Evolutionary conservation across 176 grass and related monocot genomes (phyloP), one percentile per base, ranked within the genome.

Genomic region (Bonia amplexicaulis): DNA sequence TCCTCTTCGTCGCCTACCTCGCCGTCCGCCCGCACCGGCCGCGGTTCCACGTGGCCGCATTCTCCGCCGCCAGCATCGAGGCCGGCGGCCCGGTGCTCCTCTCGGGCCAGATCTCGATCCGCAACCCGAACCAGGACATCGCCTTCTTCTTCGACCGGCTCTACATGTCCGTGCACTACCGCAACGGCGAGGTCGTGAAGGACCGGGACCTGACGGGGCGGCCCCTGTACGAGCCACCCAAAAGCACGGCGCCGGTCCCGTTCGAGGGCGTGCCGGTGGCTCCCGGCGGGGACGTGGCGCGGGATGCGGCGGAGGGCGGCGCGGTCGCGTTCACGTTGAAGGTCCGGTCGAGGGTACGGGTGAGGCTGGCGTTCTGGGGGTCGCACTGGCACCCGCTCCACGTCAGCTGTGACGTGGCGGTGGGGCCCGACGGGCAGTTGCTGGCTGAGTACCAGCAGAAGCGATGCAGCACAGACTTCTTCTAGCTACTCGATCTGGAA

Each of bases 21-120:
- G 93, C 86, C 27, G 63, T 98, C 63, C 93, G 85, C 33, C 96
- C 96, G 26, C 96, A 98, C 83, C 86, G 93, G 69, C 96, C 91
- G 63, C 93, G 93, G 73, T 94, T 98, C 88, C 89, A 93, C 80
- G 68, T 98, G 23, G 54, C 31, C 16, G 81, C 87, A 33, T 90
- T 98, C 88, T 35, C 96, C 11, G 72, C 77, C 25, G 51, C 93
- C 22, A 77, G 83, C 74, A n/a, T 90, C 87, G 72, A 85, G 7
- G 12, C 71, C 54, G 49, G 57, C 74, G 65, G 71, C 23, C 6
- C 73, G 40, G 42, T 80, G 45, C 20, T 82, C 22, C 74, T 91
- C 15, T 65, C 87, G 6, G 89, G 91, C 2, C 63, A 87, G 72
- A 25, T 98, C 60, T 59, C 93, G 20, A 6, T 94, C 78, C 88